phyloP scores from a whole-genome alignment of 352 stramenopile species.

The Aphanomyces cochlioides region DNA sequence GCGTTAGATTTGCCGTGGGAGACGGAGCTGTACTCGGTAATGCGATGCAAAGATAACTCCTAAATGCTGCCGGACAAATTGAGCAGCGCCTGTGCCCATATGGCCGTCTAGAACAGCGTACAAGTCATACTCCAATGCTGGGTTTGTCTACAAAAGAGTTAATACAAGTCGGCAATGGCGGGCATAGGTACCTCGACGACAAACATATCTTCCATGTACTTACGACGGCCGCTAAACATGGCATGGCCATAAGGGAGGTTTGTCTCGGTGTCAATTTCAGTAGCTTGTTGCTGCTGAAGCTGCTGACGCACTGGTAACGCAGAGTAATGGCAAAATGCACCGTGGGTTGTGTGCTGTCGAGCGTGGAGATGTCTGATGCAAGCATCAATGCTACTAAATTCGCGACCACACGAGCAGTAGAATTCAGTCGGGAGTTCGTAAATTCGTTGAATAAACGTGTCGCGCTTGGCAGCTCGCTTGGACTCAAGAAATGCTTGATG shows the following conservation, averaged over 20 bases:
- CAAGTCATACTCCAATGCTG: constrained; percentile 66
- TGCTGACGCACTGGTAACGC: not conserved
- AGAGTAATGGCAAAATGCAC: constrained; percentile 31
- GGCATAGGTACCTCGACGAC: constrained; percentile 31
- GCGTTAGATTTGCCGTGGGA: not conserved
- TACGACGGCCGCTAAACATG: constrained; percentile 87
- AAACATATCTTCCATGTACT: constrained; percentile 90
- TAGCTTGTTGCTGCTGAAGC: not conserved
- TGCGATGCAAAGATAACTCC: constrained; percentile 34
- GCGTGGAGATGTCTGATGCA: constrained; percentile 29
- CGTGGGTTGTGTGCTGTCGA: constrained; percentile 34
- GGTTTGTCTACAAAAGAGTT: constrained; percentile 29
- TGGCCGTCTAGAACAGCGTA: constrained; percentile 96
- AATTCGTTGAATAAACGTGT: constrained; percentile 54
- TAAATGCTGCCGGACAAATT: constrained; percentile 64
- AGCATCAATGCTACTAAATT: constrained; percentile 55
- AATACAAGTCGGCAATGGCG: not conserved
- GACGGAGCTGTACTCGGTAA: not conserved
- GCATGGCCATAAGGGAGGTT: constrained; percentile 39
- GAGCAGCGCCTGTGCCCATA: constrained; percentile 83
- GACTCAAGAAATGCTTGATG: constrained; percentile 63
- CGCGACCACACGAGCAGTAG: constrained; percentile 54
- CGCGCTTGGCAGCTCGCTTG: constrained; percentile 44
- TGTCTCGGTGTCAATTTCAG: not conserved
- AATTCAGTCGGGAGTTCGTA: constrained; percentile 51